A percentile compares a stretch with the other conserved stretches of the same genome.
phyloP scores from a whole-genome alignment of 2,329 filamentous ascomycete genomes.

The Alternaria dauci region DNA sequence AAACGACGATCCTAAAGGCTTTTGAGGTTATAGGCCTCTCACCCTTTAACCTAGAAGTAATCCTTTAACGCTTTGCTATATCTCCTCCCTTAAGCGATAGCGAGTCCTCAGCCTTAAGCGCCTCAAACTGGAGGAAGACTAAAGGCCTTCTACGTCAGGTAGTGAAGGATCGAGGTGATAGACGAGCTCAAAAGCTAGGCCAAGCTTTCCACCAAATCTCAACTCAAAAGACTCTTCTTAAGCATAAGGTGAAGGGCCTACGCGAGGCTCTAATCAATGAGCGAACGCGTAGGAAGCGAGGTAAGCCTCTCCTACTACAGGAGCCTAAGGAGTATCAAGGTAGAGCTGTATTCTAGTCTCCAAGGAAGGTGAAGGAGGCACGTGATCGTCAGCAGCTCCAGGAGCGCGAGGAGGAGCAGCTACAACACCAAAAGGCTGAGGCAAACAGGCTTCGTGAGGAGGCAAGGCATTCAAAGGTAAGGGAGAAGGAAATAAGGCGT shows the following conservation, averaged over 20 bases:
- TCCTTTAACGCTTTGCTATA: background rate
- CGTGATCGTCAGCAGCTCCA: background rate
- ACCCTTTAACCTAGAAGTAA: background rate
- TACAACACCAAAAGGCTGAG: background rate
- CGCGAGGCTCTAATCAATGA: constrained; percentile 11
- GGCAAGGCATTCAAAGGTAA: background rate
- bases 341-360: constrained; percentile 15
- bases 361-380: constrained; percentile 10
- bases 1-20: too few species aligned
- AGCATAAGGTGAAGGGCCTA: background rate
- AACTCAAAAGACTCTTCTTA: background rate
- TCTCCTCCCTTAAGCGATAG: background rate
- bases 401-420: background rate
- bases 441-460: background rate
- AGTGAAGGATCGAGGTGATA: background rate
- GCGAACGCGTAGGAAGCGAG: background rate
- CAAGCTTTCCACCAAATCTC: constrained; percentile 1
- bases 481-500: background rate
- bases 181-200: background rate
- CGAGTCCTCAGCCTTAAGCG: background rate
- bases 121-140: background rate
- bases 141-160: background rate
- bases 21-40: too few species aligned
- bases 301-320: constrained; percentile 5
- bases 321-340: constrained; percentile 7